Percentiles rank a stretch among this genome's conserved stretches.
Evolutionary conservation across 176 grass and related monocot genomes (phyloP).

Genomic region (Oryza longistaminata): DNA sequence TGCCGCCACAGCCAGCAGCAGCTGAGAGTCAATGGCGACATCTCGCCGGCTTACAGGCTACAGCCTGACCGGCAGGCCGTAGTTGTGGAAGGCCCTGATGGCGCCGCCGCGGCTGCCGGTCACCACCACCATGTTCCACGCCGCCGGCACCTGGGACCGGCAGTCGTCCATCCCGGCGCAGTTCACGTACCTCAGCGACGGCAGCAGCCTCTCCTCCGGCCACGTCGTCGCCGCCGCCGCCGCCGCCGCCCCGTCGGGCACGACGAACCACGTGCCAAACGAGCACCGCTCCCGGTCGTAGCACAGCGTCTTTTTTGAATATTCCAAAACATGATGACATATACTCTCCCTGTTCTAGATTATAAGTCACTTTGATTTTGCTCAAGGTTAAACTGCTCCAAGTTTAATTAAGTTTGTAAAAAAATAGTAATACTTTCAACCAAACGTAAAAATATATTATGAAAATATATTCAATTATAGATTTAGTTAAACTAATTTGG

Average conservation of each 20-base stretch:
- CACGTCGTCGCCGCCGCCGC: slow-evolving; percentile 47
- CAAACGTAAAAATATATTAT: too few relatives aligned
- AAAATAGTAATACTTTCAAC: too few relatives aligned
- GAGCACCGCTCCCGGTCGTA: slow-evolving; percentile 47
- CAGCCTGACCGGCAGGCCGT: slow-evolving; percentile 69
- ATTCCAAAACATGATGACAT: too few relatives aligned
- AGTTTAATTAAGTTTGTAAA: too few relatives aligned
- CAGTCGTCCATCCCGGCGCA: neutral
- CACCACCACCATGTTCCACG: slow-evolving; percentile 62
- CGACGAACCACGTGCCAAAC: slow-evolving; percentile 53
- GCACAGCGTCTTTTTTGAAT: neutral
- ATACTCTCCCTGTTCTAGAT: too few relatives aligned
- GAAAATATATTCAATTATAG: too few relatives aligned
- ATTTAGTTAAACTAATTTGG: too few relatives aligned
- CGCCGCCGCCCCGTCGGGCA: slow-evolving; percentile 36
- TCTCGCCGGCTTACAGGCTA: neutral
- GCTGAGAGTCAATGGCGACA: neutral
- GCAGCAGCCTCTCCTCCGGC: slow-evolving; percentile 75
- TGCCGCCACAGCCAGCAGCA: neutral
- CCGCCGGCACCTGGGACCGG: slow-evolving; percentile 24
- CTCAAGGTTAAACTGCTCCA: too few relatives aligned
- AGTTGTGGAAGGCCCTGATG: slow-evolving; percentile 81
- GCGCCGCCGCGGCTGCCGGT: slow-evolving; percentile 65
- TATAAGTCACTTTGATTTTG: too few relatives aligned
- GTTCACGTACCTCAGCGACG: neutral